A percentile compares a stretch with the other conserved stretches of the same genome.
Conservation (phyloP, 805 yeast species). For the Candida golubevii region DNA sequence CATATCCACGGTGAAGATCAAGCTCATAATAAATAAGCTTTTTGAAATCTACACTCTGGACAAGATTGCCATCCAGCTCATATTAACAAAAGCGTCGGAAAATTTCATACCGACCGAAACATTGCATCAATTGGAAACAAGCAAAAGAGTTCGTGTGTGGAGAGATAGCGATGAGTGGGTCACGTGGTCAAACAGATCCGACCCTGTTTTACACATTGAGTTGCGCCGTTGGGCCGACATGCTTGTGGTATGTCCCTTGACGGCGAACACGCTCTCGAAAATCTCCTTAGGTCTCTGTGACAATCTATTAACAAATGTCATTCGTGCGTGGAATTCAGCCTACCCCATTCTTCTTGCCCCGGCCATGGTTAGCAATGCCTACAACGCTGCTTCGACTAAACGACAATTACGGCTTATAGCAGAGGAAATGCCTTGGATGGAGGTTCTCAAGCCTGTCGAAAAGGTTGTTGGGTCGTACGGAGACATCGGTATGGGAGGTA, state of each 20-base stretch:
- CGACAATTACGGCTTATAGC: slow-evolving; percentile 70
- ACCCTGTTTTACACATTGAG: slow-evolving; percentile 93
- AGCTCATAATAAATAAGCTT: slow-evolving; percentile 48
- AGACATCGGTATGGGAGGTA: slow-evolving; percentile 99
- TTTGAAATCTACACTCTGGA: slow-evolving; percentile 49
- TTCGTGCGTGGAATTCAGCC: slow-evolving; percentile 93
- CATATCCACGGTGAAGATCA: slow-evolving; percentile 47
- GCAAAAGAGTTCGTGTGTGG: slow-evolving; percentile 49
- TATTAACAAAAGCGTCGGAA: slow-evolving; percentile 51
- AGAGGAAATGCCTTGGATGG: slow-evolving; percentile 95
- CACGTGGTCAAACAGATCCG: slow-evolving; percentile 77
- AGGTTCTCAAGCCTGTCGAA: slow-evolving; percentile 89
- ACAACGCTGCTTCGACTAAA: slow-evolving; percentile 83
- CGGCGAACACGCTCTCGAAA: slow-evolving; percentile 89
- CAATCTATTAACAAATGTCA: slow-evolving; percentile 81
- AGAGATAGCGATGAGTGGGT: slow-evolving; percentile 57
- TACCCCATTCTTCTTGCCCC: slow-evolving; percentile 91
- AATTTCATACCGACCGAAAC: slow-evolving; percentile 48
- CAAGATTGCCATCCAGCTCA: slow-evolving; percentile 49
- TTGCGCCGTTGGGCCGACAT: slow-evolving; percentile 96
- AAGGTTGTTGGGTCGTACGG: slow-evolving; percentile 91
- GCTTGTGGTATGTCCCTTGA: slow-evolving; percentile 85
- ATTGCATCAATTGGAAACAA: slow-evolving; percentile 33
- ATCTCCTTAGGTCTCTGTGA: slow-evolving; percentile 90
- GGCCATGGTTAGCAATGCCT: slow-evolving; percentile 91